Percentiles rank a stretch among this genome's conserved stretches.
phyloP scores from a whole-genome alignment of 2,329 filamentous ascomycete genomes.

The Paraconiothyrium brasiliense region DNA sequence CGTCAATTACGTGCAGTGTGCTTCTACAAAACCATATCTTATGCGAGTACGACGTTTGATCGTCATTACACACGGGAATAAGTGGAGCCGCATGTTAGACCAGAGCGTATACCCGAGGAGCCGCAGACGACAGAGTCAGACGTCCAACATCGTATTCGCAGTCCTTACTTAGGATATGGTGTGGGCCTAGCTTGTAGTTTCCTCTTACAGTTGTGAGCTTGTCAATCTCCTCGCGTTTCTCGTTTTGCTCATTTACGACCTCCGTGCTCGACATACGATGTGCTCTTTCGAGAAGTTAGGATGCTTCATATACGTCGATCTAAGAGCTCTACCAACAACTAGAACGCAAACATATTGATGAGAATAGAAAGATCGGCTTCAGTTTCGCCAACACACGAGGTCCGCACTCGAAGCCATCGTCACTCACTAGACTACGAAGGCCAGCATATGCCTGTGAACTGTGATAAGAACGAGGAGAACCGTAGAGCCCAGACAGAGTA shows the following conservation, averaged over 20 bases:
- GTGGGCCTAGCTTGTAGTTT: not conserved
- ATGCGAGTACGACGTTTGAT: not conserved
- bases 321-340: no score
- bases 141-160: not conserved
- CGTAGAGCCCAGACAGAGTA: no score
- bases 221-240: not conserved
- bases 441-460: no score
- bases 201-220: not conserved
- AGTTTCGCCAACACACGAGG: no score
- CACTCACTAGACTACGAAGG: no score
- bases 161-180: not conserved
- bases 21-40: not conserved
- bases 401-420: no score
- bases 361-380: no score
- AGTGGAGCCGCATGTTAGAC: not conserved
- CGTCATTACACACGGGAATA: not conserved
- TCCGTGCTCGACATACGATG: not conserved
- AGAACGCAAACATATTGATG: no score
- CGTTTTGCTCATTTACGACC: not conserved
- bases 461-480: no score
- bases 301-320: no score
- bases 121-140: not conserved
- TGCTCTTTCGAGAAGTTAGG: no score
- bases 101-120: not conserved
- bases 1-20: not conserved